phyloP scores from a whole-genome alignment of 2,329 filamentous ascomycete species.

The Scortechinia acanthostroma region DNA sequence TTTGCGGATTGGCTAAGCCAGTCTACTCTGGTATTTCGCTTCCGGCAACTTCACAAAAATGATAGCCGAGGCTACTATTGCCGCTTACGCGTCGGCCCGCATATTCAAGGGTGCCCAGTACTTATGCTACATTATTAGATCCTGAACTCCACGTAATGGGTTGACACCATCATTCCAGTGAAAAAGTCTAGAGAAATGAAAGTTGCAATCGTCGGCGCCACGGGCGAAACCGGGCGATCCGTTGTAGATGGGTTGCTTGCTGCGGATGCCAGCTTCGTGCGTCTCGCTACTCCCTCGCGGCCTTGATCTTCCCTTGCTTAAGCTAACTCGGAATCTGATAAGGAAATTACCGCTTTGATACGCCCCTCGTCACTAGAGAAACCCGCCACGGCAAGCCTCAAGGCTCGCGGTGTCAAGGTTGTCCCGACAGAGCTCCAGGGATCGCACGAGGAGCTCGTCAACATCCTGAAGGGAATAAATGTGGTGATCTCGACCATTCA shows the following conservation, averaged over 20 bases:
- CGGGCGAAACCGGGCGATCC: constrained; percentile 28
- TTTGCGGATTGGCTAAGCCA: too few species aligned
- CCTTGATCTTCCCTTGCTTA: background rate
- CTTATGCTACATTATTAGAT: too few species aligned
- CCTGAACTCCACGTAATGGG: too few species aligned
- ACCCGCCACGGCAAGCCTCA: constrained; percentile 26
- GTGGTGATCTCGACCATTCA: constrained; percentile 33
- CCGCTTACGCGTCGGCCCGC: too few species aligned
- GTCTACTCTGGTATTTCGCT: too few species aligned
- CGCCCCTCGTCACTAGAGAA: constrained; percentile 35
- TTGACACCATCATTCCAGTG: too few species aligned
- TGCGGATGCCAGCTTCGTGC: constrained; percentile 15
- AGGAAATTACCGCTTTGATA: constrained; percentile 39
- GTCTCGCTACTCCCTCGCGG: too few species aligned
- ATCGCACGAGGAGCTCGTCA: constrained; percentile 27
- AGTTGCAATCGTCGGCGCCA: constrained; percentile 27
- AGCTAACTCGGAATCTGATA: background rate
- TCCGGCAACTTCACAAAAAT: too few species aligned
- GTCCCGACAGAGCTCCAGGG: constrained; percentile 30
- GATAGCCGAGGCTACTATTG: too few species aligned
- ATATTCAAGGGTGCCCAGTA: too few species aligned
- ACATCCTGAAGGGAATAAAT: constrained; percentile 29
- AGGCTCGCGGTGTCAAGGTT: constrained; percentile 30
- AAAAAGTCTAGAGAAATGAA: too few species aligned
- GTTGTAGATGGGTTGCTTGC: constrained; percentile 27